Percentiles rank a stretch among this genome's conserved stretches.
phyloP scores from a whole-genome alignment of 78 protist genomes.

The Pigoraptor vietnamica region DNA sequence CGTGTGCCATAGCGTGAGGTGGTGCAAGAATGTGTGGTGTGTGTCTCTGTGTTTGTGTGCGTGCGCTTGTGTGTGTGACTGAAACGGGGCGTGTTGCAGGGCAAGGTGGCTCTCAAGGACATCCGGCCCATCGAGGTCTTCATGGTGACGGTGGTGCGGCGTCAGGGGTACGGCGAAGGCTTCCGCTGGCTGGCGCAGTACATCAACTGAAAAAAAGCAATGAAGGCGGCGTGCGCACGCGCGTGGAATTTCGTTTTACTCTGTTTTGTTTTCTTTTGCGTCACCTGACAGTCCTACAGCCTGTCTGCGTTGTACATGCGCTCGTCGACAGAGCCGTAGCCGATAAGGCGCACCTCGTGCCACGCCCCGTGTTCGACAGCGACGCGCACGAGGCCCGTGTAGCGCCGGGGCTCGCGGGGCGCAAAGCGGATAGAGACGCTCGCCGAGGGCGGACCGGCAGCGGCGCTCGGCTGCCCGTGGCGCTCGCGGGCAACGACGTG shows the following conservation, averaged over 20 bases:
- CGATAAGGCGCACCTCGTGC: neutral
- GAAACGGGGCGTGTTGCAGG: slow-evolving; percentile 28
- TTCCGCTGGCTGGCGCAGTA: slow-evolving; percentile 10
- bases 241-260: neutral
- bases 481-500: neutral
- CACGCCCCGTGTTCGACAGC: neutral
- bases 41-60: neutral
- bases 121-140: slow-evolving; percentile 95
- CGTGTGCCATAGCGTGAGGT: no score
- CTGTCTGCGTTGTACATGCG: neutral
- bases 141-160: slow-evolving; percentile 92
- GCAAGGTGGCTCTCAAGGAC: slow-evolving; percentile 41
- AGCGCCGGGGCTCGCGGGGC: neutral
- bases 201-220: neutral
- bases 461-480: no score
- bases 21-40: no score
- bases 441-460: no score
- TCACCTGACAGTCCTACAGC: neutral
- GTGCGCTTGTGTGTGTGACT: neutral
- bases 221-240: no score
- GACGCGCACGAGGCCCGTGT: neutral
- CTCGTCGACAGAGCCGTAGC: neutral
- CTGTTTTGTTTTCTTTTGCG: neutral
- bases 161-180: slow-evolving; percentile 93
- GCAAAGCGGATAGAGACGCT: neutral